Base-by-base conservation (phyloP, 306 rosid genomes). In the Psophocarpus tetragonolobus region DNA sequence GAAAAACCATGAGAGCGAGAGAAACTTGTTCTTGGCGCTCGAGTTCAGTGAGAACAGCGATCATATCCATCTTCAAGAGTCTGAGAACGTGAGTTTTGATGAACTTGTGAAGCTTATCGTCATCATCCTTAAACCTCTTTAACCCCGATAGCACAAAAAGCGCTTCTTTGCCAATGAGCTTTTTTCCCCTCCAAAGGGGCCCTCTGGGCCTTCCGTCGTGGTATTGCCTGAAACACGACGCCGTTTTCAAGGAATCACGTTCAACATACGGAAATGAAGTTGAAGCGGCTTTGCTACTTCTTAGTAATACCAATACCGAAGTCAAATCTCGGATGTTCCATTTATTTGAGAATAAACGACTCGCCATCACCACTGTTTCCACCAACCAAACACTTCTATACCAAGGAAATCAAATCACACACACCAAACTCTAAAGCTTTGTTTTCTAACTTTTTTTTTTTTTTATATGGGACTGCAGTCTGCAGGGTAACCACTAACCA, bases 181-280 rank as follows among this genome's bases (percentile, higher is more conserved):
- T 95, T 80, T 91, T 91, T 23, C 97, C 97, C 60, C 91, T 90
- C 99, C 97, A 95, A 75, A 95, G 99, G 17, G 99, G 97, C 0
- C 99, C 99, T 76, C 99, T 87, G 15, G 97, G 97, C 76, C 99
- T 85, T 74, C 99, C 97, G 36, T 95, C 99, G 38, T 91, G 99
- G 86, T 88, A 95, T 26, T 77, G 87, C 80, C 90, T 81, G n/a
- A 86, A 73, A 69, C 42, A 79, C 62, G 39, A 57, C 7, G 67
- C 11, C 76, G 81, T 65, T 58, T 70, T 78, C 61, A 35, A 62
- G 4, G 69, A 79, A 35, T 68, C 65, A 61, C 62, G 20, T 75
- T 74, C 84, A 81, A 75, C 21, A 26, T 20, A 29, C 27, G 48
- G 4, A 23, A 81, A 66, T 20, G 65, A 14, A 38, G 70, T 75